Percentiles rank a stretch among this genome's conserved stretches.
phyloP scores from a whole-genome alignment of 306 rosid genomes.

The Neltuma alba region DNA sequence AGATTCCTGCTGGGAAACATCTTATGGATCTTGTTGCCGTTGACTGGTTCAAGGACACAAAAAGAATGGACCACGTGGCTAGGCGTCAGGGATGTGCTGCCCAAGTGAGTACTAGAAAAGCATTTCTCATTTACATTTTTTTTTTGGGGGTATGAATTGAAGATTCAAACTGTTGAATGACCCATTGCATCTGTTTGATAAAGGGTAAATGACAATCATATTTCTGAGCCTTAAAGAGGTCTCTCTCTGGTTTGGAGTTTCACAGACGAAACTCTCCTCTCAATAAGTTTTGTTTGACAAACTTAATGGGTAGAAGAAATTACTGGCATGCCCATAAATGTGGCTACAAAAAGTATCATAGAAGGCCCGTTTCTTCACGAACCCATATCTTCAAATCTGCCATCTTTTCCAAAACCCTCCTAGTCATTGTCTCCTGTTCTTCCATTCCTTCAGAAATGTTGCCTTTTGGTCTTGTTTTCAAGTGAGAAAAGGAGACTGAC shows the following conservation, averaged over 20 bases:
- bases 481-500: slow-evolving; percentile 80
- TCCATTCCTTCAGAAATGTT: slow-evolving; percentile 22
- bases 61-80: slow-evolving; percentile 97
- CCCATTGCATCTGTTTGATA: background rate
- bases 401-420: background rate
- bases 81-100: slow-evolving; percentile 95
- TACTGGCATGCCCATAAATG: background rate
- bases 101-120: slow-evolving; percentile 61
- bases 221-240: background rate
- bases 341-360: background rate
- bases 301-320: background rate
- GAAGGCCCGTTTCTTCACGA: background rate
- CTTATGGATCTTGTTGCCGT: slow-evolving; percentile 96
- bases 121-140: background rate
- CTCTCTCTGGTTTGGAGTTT: background rate
- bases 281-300: background rate
- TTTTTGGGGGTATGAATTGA: background rate
- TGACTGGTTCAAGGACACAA: slow-evolving; percentile 98
- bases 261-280: background rate
- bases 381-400: background rate
- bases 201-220: background rate
- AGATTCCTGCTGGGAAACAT: slow-evolving; percentile 98
- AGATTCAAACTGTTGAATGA: background rate
- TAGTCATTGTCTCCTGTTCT: background rate
- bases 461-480: slow-evolving; percentile 63